A percentile compares a stretch with the other conserved stretches of the same genome.
Conservation (phyloP, 106 monocot species). For the Posidonia australis region DNA sequence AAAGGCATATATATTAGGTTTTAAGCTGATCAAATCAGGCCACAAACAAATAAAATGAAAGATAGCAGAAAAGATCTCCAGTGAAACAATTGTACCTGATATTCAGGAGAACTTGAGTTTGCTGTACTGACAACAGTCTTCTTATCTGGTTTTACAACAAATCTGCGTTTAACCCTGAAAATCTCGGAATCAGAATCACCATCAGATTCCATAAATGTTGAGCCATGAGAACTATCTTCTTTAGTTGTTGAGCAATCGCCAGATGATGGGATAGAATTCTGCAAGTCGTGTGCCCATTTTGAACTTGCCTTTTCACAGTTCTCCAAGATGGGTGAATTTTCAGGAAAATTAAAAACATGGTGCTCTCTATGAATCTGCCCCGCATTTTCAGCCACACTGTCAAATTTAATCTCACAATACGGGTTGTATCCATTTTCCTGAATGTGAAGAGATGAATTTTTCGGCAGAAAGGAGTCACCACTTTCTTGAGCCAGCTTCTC, state of each 20-base stretch:
- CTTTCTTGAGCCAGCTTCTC: conserved; percentile 11
- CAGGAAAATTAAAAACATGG: not conserved
- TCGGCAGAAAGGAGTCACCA: conserved; percentile 5
- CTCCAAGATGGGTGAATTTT: not conserved
- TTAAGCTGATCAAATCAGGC: too few relatives aligned
- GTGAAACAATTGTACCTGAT: conserved; percentile 25
- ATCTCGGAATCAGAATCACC: conserved; percentile 54
- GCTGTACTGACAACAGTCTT: not conserved
- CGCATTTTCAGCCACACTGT: not conserved
- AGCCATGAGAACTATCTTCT: conserved; percentile 3
- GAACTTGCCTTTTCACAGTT: too few relatives aligned
- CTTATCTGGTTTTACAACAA: conserved; percentile 10
- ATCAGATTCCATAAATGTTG: not conserved
- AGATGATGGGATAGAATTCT: not conserved
- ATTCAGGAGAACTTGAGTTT: conserved; percentile 17
- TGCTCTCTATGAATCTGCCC: not conserved
- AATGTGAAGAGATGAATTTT: conserved; percentile 2
- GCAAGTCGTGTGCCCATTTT: too few relatives aligned
- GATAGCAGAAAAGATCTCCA: too few relatives aligned
- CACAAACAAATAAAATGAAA: too few relatives aligned
- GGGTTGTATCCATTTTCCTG: conserved; percentile 29
- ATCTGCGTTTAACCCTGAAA: conserved; percentile 55
- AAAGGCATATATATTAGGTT: too few relatives aligned
- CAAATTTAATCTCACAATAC: conserved; percentile 36
- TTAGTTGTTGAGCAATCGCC: conserved; percentile 4